These are phyloP conservation scores for Penicillium sp. DNA, from an alignment of 2,329 filamentous ascomycete genomes.

Conservation along the genomic window DNA sequence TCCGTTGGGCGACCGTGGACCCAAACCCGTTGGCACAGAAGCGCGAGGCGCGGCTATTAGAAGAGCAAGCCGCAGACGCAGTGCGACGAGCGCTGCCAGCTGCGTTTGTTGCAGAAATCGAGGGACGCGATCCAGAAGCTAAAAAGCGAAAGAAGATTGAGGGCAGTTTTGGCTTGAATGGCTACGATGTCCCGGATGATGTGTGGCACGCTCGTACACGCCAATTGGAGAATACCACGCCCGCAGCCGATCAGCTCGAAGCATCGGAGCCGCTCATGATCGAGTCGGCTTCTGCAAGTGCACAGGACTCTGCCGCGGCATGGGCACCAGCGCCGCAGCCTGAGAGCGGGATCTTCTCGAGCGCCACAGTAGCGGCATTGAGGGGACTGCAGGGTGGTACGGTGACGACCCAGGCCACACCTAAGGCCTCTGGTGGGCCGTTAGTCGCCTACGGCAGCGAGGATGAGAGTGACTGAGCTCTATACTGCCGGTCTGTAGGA, in stretches of 20 bases:
- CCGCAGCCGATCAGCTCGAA: conserved; percentile 57
- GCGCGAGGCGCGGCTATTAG: conserved; percentile 79
- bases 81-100: conserved; percentile 82
- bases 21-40: conserved; percentile 95
- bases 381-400: conserved; percentile 52
- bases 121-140: conserved; percentile 83
- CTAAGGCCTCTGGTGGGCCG: conserved; percentile 55
- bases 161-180: conserved; percentile 80
- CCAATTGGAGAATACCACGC: conserved; percentile 63
- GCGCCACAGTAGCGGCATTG: conserved; percentile 75
- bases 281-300: conserved; percentile 44
- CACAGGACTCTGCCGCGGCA: conserved; percentile 18
- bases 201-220: conserved; percentile 84
- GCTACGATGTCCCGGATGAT: conserved; percentile 90
- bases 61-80: conserved; percentile 95
- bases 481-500: too few relatives aligned
- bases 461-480: conserved; percentile 64
- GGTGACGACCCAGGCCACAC: conserved; percentile 47
- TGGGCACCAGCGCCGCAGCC: neutral
- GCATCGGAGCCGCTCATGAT: conserved; percentile 48
- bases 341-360: conserved; percentile 69
- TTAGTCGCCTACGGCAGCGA: conserved; percentile 89
- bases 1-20: conserved; percentile 94
- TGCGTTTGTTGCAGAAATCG: conserved; percentile 88
- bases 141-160: conserved; percentile 86